Evolutionary conservation across 805 yeast species (phyloP).

Genomic region (Ogataea sp.): DNA sequence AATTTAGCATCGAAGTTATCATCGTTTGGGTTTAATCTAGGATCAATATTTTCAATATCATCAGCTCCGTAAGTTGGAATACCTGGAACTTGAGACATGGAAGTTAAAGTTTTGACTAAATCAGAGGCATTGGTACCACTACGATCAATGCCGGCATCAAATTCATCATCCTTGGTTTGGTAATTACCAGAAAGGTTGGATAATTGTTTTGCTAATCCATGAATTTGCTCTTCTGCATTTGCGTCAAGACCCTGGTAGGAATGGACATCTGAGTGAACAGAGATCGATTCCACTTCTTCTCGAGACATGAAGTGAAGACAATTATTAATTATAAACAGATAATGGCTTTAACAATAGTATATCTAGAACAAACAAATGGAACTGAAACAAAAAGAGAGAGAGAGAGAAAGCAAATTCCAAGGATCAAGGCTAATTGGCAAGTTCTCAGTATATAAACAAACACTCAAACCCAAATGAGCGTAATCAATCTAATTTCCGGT

Average conservation of each 20-base stretch:
- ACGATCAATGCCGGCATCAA: constrained; percentile 5
- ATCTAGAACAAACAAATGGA: too few relatives aligned
- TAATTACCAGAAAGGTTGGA: constrained; percentile 11
- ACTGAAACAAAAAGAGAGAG: too few relatives aligned
- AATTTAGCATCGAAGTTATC: constrained; percentile 52
- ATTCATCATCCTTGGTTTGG: constrained; percentile 1
- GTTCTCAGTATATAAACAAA: too few relatives aligned
- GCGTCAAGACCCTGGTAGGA: constrained; percentile 31
- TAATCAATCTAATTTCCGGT: too few relatives aligned
- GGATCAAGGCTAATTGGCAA: too few relatives aligned
- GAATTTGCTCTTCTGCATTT: constrained; percentile 24
- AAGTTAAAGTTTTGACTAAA: constrained; percentile 30
- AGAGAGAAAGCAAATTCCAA: too few relatives aligned
- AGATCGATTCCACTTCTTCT: constrained; percentile 12
- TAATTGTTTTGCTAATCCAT: constrained; percentile 33
- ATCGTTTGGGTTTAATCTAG: constrained; percentile 49
- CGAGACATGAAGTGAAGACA: too few relatives aligned
- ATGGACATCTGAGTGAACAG: constrained; percentile 15
- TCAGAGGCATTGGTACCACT: constrained; percentile 1
- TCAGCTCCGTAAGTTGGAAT: constrained; percentile 23
- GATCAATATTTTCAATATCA: constrained; percentile 14
- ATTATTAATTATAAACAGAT: too few relatives aligned
- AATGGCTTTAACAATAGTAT: too few relatives aligned
- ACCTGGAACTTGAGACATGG: constrained; percentile 48
- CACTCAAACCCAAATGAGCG: too few relatives aligned